These are phyloP conservation scores for Mycena venus DNA, from an alignment of 768 basidiomycete species.

Conservation along the genomic window DNA sequence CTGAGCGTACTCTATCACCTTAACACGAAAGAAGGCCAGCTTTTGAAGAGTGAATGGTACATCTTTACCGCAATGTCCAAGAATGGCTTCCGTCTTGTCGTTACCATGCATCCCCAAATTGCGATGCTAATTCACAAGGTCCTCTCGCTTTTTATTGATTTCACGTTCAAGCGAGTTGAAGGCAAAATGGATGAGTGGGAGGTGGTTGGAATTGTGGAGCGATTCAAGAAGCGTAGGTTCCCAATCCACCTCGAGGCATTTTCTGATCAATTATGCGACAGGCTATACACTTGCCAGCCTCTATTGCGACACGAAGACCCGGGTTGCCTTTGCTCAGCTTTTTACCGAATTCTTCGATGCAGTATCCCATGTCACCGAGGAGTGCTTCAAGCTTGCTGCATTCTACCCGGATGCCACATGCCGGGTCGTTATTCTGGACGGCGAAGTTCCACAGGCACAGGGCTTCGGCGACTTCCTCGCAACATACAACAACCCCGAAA, in stretches of 20 bases:
- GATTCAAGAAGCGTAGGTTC: slow-evolving; percentile 24
- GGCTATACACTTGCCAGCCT: slow-evolving; percentile 31
- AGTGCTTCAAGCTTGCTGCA: background rate
- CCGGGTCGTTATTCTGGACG: slow-evolving; percentile 16
- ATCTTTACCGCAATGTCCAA: background rate
- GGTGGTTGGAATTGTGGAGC: slow-evolving; percentile 21
- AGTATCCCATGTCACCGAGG: background rate
- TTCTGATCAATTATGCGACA: background rate
- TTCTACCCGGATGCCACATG: background rate
- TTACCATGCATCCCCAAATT: slow-evolving; percentile 3
- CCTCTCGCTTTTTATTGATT: slow-evolving; percentile 25
- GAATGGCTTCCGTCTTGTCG: background rate
- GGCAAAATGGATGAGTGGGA: slow-evolving; percentile 38
- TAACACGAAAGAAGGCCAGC: background rate
- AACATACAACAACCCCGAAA: too few species aligned
- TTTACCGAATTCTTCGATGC: background rate
- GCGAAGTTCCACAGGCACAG: slow-evolving; percentile 6
- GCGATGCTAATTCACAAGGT: slow-evolving; percentile 21
- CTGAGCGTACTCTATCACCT: background rate
- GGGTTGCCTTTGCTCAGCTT: background rate
- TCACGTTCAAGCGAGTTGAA: slow-evolving; percentile 36
- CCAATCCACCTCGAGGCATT: background rate
- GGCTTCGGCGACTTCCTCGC: background rate
- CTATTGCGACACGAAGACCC: slow-evolving; percentile 32
- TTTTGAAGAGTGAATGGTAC: background rate